phyloP scores from a whole-genome alignment of 2,329 filamentous ascomycete species.

The Neurospora crassa region DNA sequence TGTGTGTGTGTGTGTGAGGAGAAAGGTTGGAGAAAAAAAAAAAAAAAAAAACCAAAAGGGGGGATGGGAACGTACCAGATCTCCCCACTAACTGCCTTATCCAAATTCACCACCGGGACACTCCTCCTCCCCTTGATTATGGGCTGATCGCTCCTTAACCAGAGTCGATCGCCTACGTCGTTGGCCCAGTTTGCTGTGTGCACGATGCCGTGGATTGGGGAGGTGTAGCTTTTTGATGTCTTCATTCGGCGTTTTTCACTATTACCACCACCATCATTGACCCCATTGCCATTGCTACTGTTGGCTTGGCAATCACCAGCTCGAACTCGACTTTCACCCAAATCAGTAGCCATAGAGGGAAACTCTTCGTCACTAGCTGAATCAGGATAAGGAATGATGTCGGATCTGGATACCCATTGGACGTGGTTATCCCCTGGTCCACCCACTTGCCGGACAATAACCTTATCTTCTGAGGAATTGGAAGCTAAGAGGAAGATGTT shows the following conservation, averaged over 20 bases:
- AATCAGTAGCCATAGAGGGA: too few species aligned
- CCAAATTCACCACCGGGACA: constrained; percentile 6
- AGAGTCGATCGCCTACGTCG: constrained; percentile 3
- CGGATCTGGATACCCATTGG: neutral
- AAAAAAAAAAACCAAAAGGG: too few species aligned
- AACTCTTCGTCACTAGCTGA: too few species aligned
- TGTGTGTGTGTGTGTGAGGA: too few species aligned
- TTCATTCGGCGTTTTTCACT: neutral
- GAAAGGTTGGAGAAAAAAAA: too few species aligned
- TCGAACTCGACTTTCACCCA: too few species aligned
- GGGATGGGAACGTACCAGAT: neutral
- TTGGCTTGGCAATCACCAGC: too few species aligned
- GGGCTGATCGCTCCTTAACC: constrained; percentile 5
- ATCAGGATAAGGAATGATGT: neutral
- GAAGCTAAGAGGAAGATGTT: neutral
- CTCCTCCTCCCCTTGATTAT: neutral
- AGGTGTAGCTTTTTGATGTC: neutral
- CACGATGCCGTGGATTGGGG: constrained; percentile 3
- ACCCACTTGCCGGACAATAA: constrained; percentile 7
- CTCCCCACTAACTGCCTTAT: neutral
- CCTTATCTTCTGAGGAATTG: neutral
- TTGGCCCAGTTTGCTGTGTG: neutral
- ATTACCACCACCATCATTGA: too few species aligned
- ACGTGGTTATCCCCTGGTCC: constrained; percentile 8
- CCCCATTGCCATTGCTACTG: neutral